These are phyloP conservation scores for Quercus wislizeni DNA, from an alignment of 306 rosid genomes.

Conservation along the genomic window DNA sequence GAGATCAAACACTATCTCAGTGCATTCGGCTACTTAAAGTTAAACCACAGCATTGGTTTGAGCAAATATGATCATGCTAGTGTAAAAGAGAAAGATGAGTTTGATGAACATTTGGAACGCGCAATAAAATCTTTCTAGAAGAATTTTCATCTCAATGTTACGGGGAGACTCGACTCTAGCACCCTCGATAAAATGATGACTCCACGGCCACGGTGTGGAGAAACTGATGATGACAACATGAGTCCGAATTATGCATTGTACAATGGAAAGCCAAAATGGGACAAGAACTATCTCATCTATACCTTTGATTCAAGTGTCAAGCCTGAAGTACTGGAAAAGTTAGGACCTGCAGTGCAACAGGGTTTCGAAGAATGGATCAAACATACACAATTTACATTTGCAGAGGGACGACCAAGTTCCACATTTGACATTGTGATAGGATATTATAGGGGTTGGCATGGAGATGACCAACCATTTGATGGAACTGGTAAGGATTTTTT, in stretches of 20 bases:
- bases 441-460: not conserved
- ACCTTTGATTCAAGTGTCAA: no score
- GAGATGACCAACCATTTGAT: not conserved
- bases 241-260: no score
- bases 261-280: not conserved
- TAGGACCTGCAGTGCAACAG: no score
- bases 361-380: not conserved
- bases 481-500: not conserved
- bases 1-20: no score
- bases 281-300: conserved; percentile 2
- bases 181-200: not conserved
- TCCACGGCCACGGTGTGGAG: conserved; percentile 10
- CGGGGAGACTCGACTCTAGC: not conserved
- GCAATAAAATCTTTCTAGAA: no score
- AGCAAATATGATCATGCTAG: no score
- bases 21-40: no score
- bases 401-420: not conserved
- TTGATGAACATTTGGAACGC: no score
- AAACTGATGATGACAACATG: not conserved
- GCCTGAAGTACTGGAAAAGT: no score
- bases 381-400: not conserved
- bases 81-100: no score
- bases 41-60: no score
- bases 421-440: not conserved
- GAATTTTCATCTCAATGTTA: no score